Evolutionary conservation across 2,329 filamentous ascomycete genomes (phyloP).

Genomic region (Septoria linicola): DNA sequence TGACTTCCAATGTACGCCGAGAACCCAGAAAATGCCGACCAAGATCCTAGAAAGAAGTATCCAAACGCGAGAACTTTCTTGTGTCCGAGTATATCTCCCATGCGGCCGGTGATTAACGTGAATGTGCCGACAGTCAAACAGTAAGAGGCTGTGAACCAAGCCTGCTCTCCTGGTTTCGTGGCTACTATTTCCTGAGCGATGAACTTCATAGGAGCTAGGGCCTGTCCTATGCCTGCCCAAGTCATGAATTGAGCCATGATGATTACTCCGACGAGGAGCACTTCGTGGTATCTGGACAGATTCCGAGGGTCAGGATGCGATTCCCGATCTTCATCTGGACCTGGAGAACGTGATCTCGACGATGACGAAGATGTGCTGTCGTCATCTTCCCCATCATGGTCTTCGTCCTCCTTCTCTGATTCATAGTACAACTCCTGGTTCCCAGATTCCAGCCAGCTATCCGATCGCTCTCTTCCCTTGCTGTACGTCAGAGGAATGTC

Average conservation of each 20-base stretch:
- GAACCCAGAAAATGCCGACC: conserved; percentile 44
- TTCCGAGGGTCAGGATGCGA: conserved; percentile 1
- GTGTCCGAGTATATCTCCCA: conserved; percentile 47
- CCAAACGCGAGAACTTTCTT: conserved; percentile 44
- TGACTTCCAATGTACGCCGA: conserved; percentile 35
- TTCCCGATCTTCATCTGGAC: background rate
- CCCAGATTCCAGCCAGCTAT: conserved; percentile 22
- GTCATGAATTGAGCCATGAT: conserved; percentile 34
- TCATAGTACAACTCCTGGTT: background rate
- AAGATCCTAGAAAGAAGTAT: conserved; percentile 42
- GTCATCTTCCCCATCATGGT: background rate
- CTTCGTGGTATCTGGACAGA: conserved; percentile 28
- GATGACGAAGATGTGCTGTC: background rate
- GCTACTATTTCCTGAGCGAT: conserved; percentile 46
- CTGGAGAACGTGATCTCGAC: background rate
- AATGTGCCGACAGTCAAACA: conserved; percentile 47
- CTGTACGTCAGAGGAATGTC: conserved; percentile 32
- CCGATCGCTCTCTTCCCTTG: conserved; percentile 24
- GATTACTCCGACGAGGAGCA: conserved; percentile 29
- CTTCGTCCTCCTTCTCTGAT: background rate
- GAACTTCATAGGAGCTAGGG: conserved; percentile 44
- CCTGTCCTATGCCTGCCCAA: conserved; percentile 32
- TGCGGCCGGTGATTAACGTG: conserved; percentile 45
- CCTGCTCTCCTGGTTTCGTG: conserved; percentile 43
- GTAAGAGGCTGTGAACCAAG: conserved; percentile 47